Percentiles rank a stretch among this genome's conserved stretches.
phyloP scores from a whole-genome alignment of 495 filamentous ascomycete genomes.

The Lepraria neglecta region DNA sequence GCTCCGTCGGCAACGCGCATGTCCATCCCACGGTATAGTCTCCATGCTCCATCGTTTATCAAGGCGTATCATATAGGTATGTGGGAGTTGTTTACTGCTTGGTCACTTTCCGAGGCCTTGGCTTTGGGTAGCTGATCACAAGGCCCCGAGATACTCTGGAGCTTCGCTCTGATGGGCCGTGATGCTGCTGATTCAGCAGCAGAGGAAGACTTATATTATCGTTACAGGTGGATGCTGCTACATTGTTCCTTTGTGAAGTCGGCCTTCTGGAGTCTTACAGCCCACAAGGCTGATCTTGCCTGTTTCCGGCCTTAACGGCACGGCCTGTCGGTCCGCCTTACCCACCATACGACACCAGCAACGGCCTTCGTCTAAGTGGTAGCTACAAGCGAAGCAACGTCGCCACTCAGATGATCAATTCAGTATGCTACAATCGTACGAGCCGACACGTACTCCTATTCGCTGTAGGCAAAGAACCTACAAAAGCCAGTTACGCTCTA shows the following conservation, averaged over 20 bases:
- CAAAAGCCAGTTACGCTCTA: neutral
- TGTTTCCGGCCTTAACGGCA: slow-evolving; percentile 2
- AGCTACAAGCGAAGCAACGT: neutral
- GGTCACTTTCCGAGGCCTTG: slow-evolving; percentile 1
- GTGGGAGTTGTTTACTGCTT: neutral
- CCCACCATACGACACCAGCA: slow-evolving; percentile 1
- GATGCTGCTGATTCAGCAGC: neutral
- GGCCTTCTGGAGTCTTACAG: neutral
- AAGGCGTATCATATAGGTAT: neutral
- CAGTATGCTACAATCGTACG: slow-evolving; percentile 11
- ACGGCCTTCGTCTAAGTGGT: neutral
- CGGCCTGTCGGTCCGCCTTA: neutral
- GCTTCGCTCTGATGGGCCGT: slow-evolving; percentile 1
- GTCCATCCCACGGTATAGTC: slow-evolving; percentile 48
- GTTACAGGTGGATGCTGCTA: neutral
- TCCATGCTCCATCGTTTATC: slow-evolving; percentile 2
- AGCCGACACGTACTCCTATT: slow-evolving; percentile 3
- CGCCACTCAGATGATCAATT: neutral
- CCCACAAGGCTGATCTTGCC: neutral
- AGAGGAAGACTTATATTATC: neutral
- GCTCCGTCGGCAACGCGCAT: no score
- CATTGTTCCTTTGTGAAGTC: no score
- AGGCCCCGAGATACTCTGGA: neutral
- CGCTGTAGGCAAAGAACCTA: slow-evolving; percentile 1
- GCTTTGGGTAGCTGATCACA: slow-evolving; percentile 1